Conservation (phyloP, 305 asterid genomes). For the Rubia peregrina region DNA sequence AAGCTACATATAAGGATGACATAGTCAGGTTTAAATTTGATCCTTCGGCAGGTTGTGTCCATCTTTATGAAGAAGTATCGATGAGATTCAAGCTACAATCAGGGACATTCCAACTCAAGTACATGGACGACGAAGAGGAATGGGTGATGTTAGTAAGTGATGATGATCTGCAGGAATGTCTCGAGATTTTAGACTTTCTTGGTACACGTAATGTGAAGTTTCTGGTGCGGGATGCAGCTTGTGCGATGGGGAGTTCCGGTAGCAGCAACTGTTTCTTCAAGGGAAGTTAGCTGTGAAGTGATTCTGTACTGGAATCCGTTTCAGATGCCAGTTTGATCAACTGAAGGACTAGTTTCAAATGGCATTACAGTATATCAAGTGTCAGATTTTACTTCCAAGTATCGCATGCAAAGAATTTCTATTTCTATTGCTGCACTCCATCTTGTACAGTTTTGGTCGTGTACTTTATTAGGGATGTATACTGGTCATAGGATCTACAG, state of each 20-base stretch:
- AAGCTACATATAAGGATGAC: slow-evolving; percentile 38
- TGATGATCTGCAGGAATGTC: slow-evolving; percentile 34
- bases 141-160: slow-evolving; percentile 45
- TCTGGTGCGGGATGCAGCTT: slow-evolving; percentile 29
- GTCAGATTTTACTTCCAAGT: too few relatives aligned
- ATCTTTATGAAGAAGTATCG: slow-evolving; percentile 33
- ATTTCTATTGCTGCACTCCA: not conserved
- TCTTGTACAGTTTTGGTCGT: not conserved
- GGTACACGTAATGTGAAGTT: slow-evolving; percentile 27
- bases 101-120: slow-evolving; percentile 41
- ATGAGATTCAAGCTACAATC: slow-evolving; percentile 30
- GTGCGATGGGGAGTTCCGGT: slow-evolving; percentile 35
- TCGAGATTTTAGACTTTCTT: slow-evolving; percentile 28
- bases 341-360: too few relatives aligned
- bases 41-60: slow-evolving; percentile 30
- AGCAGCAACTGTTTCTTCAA: slow-evolving; percentile 30
- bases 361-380: too few relatives aligned
- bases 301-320: not conserved
- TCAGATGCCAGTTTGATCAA: too few relatives aligned
- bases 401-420: too few relatives aligned
- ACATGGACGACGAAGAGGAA: slow-evolving; percentile 43
- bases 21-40: slow-evolving; percentile 33
- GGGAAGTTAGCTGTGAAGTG: slow-evolving; percentile 10
- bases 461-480: not conserved
- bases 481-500: not conserved